A percentile compares a stretch with the other conserved stretches of the same genome.
Evolutionary conservation across 208 protist species (phyloP).

Genomic region (Jaenimonas drosophilae): DNA sequence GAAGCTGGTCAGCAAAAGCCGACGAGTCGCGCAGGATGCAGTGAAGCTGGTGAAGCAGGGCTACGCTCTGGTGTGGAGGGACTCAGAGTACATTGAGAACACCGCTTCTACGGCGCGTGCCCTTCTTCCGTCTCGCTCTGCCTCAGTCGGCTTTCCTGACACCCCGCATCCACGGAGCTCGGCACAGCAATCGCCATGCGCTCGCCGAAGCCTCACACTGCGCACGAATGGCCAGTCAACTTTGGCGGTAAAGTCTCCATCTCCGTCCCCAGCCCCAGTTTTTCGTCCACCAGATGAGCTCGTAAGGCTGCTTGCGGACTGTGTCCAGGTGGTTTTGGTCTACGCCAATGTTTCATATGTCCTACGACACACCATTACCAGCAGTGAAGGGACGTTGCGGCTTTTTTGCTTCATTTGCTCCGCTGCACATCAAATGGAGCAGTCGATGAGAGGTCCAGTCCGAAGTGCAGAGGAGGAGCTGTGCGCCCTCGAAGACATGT

Average conservation of each 20-base stretch:
- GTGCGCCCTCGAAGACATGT: slow-evolving; percentile 16
- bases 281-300: slow-evolving; percentile 23
- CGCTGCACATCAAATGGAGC: slow-evolving; percentile 41
- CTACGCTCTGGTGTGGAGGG: no score
- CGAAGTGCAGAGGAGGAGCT: slow-evolving; percentile 35
- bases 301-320: slow-evolving; percentile 44
- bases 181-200: no score
- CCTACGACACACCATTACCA: slow-evolving; percentile 40
- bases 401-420: slow-evolving; percentile 60
- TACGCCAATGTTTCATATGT: slow-evolving; percentile 66
- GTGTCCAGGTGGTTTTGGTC: slow-evolving; percentile 61
- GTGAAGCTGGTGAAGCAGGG: slow-evolving; percentile 58
- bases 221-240: no score
- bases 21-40: slow-evolving; percentile 38
- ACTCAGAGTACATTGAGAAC: no score
- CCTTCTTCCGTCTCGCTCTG: no score
- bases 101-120: no score
- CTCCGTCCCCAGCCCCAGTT: slow-evolving; percentile 18
- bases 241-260: no score
- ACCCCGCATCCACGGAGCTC: no score
- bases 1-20: slow-evolving; percentile 36
- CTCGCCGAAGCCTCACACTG: no score
- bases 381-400: slow-evolving; percentile 29
- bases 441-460: slow-evolving; percentile 19
- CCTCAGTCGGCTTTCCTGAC: no score